These are phyloP conservation scores for Solanum pinnatisectum DNA, from an alignment of 257 asterid species.

Conservation along the genomic window DNA sequence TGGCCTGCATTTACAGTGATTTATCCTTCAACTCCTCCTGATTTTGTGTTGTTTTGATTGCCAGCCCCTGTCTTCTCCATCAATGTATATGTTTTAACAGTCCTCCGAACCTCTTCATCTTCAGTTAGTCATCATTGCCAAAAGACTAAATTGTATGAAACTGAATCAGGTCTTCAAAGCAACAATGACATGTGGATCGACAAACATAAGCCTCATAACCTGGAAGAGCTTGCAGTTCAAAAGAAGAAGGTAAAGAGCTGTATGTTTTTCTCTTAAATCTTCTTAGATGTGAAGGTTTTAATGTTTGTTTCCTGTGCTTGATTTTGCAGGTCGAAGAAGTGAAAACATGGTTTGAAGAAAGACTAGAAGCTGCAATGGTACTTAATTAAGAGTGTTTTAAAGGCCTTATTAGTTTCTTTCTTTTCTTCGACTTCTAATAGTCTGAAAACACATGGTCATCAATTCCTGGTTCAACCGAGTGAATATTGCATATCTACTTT, in stretches of 20 bases:
- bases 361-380: slow-evolving; percentile 43
- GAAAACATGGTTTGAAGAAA: slow-evolving; percentile 76
- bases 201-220: slow-evolving; percentile 54
- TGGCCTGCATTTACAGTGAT: not conserved
- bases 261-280: not conserved
- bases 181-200: slow-evolving; percentile 65
- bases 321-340: slow-evolving; percentile 79
- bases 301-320: slow-evolving; percentile 8
- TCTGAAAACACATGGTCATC: not conserved
- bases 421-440: not conserved
- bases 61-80: not conserved
- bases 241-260: slow-evolving; percentile 63
- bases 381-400: not conserved
- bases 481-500: not conserved
- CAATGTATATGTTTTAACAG: not conserved
- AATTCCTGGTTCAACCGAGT: not conserved
- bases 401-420: not conserved
- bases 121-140: not conserved
- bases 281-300: not conserved
- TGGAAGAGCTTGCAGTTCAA: slow-evolving; percentile 86
- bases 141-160: not conserved
- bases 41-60: not conserved
- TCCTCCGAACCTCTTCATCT: not conserved
- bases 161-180: slow-evolving; percentile 29
- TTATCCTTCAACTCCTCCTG: not conserved